A percentile compares a stretch with the other conserved stretches of the same genome.
Evolutionary conservation across 116 monocot genomes (phyloP).

Genomic region (Zostera marina): DNA sequence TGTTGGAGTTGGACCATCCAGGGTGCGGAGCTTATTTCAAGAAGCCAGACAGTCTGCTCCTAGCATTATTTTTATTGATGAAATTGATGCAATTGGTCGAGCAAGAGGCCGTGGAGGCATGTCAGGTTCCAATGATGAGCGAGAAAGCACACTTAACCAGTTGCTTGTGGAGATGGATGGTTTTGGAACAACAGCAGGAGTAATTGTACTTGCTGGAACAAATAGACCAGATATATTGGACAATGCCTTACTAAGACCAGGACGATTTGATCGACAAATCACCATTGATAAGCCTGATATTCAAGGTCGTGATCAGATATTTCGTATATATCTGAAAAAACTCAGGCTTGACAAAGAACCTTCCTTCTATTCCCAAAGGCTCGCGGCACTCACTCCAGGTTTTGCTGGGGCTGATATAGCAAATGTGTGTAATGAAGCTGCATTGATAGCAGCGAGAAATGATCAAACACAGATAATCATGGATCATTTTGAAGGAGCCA

Average conservation of each 20-base stretch:
- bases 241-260: slow-evolving; percentile 89
- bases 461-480: slow-evolving; percentile 55
- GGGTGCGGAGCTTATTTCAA: slow-evolving; percentile 83
- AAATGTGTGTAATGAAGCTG: slow-evolving; percentile 96
- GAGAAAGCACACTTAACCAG: slow-evolving; percentile 97
- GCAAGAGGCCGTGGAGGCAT: slow-evolving; percentile 94
- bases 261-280: slow-evolving; percentile 96
- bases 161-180: slow-evolving; percentile 99
- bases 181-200: slow-evolving; percentile 92
- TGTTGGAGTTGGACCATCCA: slow-evolving; percentile 96
- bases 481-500: slow-evolving; percentile 92
- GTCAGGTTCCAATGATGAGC: slow-evolving; percentile 90
- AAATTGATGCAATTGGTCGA: slow-evolving; percentile 95
- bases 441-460: slow-evolving; percentile 75
- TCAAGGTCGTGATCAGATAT: slow-evolving; percentile 94
- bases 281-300: slow-evolving; percentile 94
- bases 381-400: slow-evolving; percentile 99
- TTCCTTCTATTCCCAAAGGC: slow-evolving; percentile 72
- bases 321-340: slow-evolving; percentile 82
- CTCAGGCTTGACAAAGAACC: slow-evolving; percentile 84
- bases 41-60: slow-evolving; percentile 98
- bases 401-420: slow-evolving; percentile 99
- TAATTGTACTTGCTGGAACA: slow-evolving; percentile 94
- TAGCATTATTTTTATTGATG: slow-evolving; percentile 96
- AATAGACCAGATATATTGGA: slow-evolving; percentile 96